phyloP scores from a whole-genome alignment of 2,329 filamentous ascomycete genomes.

The Venturia asperata region DNA sequence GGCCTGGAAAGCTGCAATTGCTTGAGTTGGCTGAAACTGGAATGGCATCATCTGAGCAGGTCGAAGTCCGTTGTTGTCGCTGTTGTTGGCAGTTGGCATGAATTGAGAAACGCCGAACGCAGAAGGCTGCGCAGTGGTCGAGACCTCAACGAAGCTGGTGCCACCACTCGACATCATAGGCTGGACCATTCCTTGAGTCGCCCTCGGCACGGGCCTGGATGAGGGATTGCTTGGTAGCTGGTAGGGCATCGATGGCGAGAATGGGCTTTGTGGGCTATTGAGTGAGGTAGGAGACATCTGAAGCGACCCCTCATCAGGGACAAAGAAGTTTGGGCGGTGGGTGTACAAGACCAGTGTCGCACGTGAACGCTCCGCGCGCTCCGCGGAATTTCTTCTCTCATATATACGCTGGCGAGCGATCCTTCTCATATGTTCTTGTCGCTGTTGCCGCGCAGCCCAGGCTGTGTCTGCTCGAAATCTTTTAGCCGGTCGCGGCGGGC shows the following conservation, averaged over 20 bases:
- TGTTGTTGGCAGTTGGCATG: constrained; percentile 3
- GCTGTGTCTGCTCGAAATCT: constrained; percentile 3
- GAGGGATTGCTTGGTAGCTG: neutral
- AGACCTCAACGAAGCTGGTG: neutral
- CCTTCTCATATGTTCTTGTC: neutral
- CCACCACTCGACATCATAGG: neutral
- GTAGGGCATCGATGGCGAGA: neutral
- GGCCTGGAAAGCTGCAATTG: neutral
- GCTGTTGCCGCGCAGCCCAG: neutral
- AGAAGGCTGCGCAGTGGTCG: neutral
- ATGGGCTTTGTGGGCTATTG: neutral
- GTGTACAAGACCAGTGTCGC: neutral
- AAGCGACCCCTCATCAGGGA: neutral
- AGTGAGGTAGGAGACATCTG: neutral
- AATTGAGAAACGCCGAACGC: neutral
- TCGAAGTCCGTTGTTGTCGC: neutral
- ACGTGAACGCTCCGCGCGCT: constrained; percentile 3
- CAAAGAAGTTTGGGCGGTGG: constrained; percentile 1
- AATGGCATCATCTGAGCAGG: neutral
- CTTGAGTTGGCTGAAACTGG: constrained; percentile 4
- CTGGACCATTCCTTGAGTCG: neutral
- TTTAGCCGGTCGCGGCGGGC: constrained; percentile 4
- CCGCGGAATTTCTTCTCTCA: constrained; percentile 3
- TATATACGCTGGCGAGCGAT: neutral
- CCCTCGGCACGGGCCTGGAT: neutral